A percentile compares a stretch with the other conserved stretches of the same genome.
phyloP scores from a whole-genome alignment of 768 basidiomycete genomes.

The Lentinula aciculospora region DNA sequence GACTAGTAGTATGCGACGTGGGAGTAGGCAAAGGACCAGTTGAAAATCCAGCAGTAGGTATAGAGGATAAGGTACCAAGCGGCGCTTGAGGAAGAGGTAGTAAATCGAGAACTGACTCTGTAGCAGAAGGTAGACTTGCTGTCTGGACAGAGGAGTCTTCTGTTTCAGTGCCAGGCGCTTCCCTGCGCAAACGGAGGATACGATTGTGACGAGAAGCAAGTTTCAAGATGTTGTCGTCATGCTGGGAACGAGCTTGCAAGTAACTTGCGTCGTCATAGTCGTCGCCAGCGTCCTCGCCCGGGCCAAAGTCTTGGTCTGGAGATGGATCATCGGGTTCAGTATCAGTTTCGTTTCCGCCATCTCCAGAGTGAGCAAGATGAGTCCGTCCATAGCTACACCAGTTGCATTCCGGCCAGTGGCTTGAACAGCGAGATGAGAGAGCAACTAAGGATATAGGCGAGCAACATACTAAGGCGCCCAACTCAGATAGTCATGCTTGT shows the following conservation, averaged over 20 bases:
- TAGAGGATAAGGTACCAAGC: neutral
- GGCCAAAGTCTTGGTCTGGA: constrained; percentile 7
- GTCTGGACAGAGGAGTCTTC: neutral
- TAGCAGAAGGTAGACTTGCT: neutral
- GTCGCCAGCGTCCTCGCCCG: constrained; percentile 1
- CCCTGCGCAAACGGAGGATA: constrained; percentile 10
- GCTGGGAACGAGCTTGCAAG: neutral
- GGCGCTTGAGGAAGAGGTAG: constrained; percentile 11
- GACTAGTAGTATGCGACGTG: constrained; percentile 9
- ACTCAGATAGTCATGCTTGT: constrained; percentile 46
- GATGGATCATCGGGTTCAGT: constrained; percentile 14
- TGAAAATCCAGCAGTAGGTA: neutral
- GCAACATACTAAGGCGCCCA: constrained; percentile 52
- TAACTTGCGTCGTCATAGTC: neutral
- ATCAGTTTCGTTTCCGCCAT: neutral
- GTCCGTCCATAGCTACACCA: constrained; percentile 32
- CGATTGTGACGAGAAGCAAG: constrained; percentile 4
- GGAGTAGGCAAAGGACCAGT: constrained; percentile 3
- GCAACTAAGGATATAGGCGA: neutral
- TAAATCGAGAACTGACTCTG: neutral
- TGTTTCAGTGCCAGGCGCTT: neutral
- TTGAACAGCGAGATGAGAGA: constrained; percentile 12
- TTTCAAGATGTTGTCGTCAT: neutral
- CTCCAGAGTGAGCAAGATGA: constrained; percentile 18
- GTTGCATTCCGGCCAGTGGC: constrained; percentile 52